A percentile compares a stretch with the other conserved stretches of the same genome.
These are phyloP conservation scores for Talaromyces sp. DNA, from an alignment of 2,329 filamentous ascomycete genomes.

Conservation along the genomic window DNA sequence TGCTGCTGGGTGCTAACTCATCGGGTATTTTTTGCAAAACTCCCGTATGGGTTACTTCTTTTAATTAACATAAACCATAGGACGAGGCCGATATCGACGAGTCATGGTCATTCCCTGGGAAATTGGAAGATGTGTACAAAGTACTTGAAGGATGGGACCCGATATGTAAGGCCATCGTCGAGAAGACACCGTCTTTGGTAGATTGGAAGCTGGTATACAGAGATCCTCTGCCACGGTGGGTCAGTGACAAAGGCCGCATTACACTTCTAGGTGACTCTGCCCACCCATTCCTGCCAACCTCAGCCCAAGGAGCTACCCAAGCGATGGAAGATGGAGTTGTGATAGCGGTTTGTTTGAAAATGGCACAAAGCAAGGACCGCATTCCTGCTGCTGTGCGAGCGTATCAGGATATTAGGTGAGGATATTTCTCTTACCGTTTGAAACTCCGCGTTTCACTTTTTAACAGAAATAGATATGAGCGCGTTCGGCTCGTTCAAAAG, in stretches of 20 bases:
- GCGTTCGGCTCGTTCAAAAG: conserved; percentile 44
- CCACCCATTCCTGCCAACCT: conserved; percentile 38
- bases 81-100: conserved; percentile 53
- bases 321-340: conserved; percentile 41
- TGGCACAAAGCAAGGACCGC: conserved; percentile 21
- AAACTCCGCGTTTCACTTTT: neutral
- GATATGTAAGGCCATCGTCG: conserved; percentile 42
- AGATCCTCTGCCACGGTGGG: conserved; percentile 19
- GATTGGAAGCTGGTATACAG: conserved; percentile 29
- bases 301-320: conserved; percentile 40
- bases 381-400: conserved; percentile 38
- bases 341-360: conserved; percentile 19
- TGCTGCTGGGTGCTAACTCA: conserved; percentile 55
- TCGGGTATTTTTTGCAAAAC: conserved; percentile 24
- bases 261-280: conserved; percentile 34
- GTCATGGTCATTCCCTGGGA: conserved; percentile 51
- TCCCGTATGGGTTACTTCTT: neutral
- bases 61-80: conserved; percentile 11
- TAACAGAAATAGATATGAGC: conserved; percentile 33
- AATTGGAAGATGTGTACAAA: conserved; percentile 48
- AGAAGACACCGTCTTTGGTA: conserved; percentile 20
- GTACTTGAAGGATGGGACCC: conserved; percentile 49
- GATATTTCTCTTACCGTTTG: neutral
- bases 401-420: conserved; percentile 37
- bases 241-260: conserved; percentile 22